Evolutionary conservation across 208 protist species (phyloP), one percentile per base, ranked within the genome.

Genomic region (Wallacemonas collosoma): DNA sequence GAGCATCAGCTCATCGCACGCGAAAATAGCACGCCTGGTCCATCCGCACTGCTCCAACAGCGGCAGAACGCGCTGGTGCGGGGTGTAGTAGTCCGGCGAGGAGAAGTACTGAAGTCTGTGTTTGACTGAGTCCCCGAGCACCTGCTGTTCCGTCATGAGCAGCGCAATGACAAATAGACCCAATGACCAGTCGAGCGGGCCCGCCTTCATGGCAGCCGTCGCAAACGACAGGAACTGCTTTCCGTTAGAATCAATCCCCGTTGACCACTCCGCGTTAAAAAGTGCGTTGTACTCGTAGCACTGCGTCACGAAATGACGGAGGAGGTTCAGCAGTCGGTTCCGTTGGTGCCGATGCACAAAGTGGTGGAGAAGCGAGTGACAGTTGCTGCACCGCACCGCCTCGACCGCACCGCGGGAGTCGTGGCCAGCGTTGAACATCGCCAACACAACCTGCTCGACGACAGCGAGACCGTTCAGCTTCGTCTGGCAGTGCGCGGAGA

Each of bases 181-280:
- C 12, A 94, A 58, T 8, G 80, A 83, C 80, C 87, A 90, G 68
- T 89, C 85, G 14, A 95, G 80, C 41, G 89, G 85, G n/a, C 87
- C 83, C 2, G 83, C 76, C 75, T 88, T 89, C 76, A 90, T 90
- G 71, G 81, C 83, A 2, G 85, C 81, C 14, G 85, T 89, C 15
- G 82, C 75, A 54, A 92, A 82, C 26, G 83, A 79, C 54, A 86
- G 83, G 44, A 81, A 75, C 62, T 48, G 55, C 17, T 39, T 68
- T 67, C 51, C 68, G 64, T 80, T 77, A 43, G 48, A 26, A 72
- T 80, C 71, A 53, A 80, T 57, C 66, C 80, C 68, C 15, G 72
- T 77, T 40, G 70, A 56, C 67, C 83, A 83, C 45, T 79, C 73
- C 17, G 71, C 70, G 63, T 76, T 41, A 40, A 78, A 87, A n/a